Percentiles rank a stretch among this genome's conserved stretches.
Evolutionary conservation across 495 filamentous ascomycete species (phyloP).

Genomic region (Penicillium daleae): DNA sequence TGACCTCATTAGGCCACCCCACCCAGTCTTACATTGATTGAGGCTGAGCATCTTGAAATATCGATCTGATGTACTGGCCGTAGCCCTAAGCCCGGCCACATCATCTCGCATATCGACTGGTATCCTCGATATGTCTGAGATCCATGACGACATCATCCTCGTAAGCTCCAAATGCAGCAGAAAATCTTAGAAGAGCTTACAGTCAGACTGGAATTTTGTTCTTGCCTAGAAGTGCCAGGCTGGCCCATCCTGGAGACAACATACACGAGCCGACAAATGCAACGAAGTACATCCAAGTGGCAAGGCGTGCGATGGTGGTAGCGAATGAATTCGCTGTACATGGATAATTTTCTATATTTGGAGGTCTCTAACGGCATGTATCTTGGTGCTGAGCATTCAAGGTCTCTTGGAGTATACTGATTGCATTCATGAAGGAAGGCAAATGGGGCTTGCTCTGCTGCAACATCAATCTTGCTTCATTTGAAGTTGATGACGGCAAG

Average conservation of each 20-base stretch:
- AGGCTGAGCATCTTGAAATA: neutral
- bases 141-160: neutral
- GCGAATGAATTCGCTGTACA: neutral
- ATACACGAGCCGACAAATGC: neutral
- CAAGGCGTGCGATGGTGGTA: neutral
- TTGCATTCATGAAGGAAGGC: neutral
- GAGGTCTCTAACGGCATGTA: neutral
- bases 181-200: neutral
- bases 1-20: slow-evolving; percentile 3
- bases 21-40: neutral
- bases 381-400: neutral
- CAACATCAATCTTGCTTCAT: neutral
- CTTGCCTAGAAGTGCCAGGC: neutral
- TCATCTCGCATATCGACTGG: neutral
- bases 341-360: neutral
- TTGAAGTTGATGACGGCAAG: neutral
- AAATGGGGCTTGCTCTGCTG: neutral
- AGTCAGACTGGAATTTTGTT: neutral
- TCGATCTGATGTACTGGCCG: neutral
- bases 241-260: neutral
- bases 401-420: too few relatives aligned
- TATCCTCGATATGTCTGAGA: neutral
- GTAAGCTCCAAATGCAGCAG: neutral
- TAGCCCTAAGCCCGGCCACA: neutral
- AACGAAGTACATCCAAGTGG: neutral